Evolutionary conservation across 2,329 filamentous ascomycete genomes (phyloP).

Genomic region (Diaporthe sp.): DNA sequence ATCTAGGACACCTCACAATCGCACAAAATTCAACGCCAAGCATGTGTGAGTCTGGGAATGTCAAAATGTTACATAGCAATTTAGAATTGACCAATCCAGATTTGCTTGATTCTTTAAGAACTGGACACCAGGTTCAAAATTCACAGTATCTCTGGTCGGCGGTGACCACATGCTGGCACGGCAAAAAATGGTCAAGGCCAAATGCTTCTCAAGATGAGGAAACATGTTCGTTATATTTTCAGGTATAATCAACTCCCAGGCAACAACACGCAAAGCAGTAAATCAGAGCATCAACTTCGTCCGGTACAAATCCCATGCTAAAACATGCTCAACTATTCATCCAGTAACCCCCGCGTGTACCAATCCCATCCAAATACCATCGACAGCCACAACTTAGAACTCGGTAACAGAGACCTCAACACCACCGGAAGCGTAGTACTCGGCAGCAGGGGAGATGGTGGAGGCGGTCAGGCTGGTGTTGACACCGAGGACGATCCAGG

Average conservation of each 20-base stretch:
- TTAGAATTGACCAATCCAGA: not conserved
- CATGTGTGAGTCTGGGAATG: not conserved
- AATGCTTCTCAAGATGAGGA: too few relatives aligned
- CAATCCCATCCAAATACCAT: not conserved
- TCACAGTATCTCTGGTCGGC: too few relatives aligned
- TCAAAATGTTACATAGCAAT: not conserved
- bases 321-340: too few relatives aligned
- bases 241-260: not conserved
- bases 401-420: slow-evolving; percentile 15
- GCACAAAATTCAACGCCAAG: not conserved
- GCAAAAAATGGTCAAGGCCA: not conserved
- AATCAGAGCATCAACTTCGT: not conserved
- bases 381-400: not conserved
- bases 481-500: slow-evolving; percentile 51
- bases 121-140: not conserved
- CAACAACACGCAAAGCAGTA: not conserved
- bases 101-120: not conserved
- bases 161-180: not conserved
- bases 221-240: not conserved
- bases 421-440: slow-evolving; percentile 40
- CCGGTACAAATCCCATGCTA: not conserved
- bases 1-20: not conserved
- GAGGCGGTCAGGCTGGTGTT: slow-evolving; percentile 45
- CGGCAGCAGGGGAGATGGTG: slow-evolving; percentile 47
- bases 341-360: not conserved